These are phyloP conservation scores for Vitis riparia DNA, from an alignment of 164 flowering plant genomes.

Conservation along the genomic window DNA sequence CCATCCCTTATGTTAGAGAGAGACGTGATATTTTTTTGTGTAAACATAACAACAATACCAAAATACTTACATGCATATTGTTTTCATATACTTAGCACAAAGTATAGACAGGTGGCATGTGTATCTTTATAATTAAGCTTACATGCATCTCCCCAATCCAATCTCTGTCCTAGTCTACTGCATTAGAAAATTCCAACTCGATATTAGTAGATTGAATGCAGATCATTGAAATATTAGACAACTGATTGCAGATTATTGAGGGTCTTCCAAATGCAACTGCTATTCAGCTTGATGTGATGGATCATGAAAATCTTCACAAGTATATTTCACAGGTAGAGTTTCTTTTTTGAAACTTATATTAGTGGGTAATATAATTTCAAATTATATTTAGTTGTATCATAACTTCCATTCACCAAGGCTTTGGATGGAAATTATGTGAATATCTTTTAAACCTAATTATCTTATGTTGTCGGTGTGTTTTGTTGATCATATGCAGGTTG, in stretches of 20 bases:
- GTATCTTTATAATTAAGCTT: neutral
- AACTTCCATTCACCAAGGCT: neutral
- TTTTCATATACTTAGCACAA: neutral
- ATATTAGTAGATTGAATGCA: conserved; percentile 21
- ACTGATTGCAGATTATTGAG: conserved; percentile 52
- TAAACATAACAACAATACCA: neutral
- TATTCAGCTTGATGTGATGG: conserved; percentile 71
- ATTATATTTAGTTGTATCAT: neutral
- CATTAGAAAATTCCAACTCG: conserved; percentile 7
- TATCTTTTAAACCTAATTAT: neutral
- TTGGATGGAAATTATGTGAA: neutral
- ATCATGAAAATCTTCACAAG: conserved; percentile 52
- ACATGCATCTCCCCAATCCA: neutral
- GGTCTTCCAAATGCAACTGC: conserved; percentile 81
- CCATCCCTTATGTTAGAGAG: neutral
- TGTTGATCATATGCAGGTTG: conserved; percentile 61
- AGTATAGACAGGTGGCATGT: neutral
- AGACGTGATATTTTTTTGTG: neutral
- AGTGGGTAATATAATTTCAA: neutral
- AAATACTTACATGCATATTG: neutral
- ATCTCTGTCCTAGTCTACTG: neutral
- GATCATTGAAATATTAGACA: conserved; percentile 42
- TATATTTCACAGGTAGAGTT: conserved; percentile 69
- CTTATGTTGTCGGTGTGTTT: conserved; percentile 1
- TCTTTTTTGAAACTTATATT: neutral